Base-by-base conservation (phyloP, 163 green algal genomes). In the Chlorella variabilis region DNA sequence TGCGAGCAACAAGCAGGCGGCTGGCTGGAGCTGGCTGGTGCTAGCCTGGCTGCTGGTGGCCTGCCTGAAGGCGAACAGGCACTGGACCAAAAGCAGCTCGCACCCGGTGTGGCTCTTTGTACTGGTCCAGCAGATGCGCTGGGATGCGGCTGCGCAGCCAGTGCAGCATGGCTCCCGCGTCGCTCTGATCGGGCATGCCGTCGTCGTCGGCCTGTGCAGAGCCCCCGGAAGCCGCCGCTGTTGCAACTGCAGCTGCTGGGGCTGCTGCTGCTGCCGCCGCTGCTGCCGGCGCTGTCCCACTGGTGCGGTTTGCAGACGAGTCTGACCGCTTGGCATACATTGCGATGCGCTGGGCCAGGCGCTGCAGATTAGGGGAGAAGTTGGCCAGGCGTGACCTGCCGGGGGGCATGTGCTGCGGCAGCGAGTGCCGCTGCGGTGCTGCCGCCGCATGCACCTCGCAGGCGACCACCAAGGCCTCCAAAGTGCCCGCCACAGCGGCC, bases 111-210 rank as follows among this genome's bases (percentile, higher is more conserved):
- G 71, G 78, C 59, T 82, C 25, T 1, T 11, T 21, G 62, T 75
- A 82, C 34, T 68, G 31, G 1, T 71, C 39, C 59, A 73, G 41
- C 75, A 81, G 41, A 0, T 49, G 29, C 23, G 9, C 36, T 38
- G 75, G 75, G 75, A 81, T 81, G 20, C 31, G n/a, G 29, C 20
- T 42, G 29, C 75, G 62, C 41, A 73, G 29, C 75, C 75, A 81
- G 9, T 34, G 39, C 39, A 81, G 58, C 75, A 81, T 71, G 29
- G 58, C 75, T 0, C 33, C 58, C 0, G 59, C 23, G 29, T 81
- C 59, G 4, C 15, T 51, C 2, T 29, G 20, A 33, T 81, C 75
- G 1, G 75, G 75, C 75, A 73, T 71, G 20, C n/a, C 38, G 20
- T 81, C 75, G 2, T 34, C 75, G 0, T 5, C 34, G n/a, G 41